A percentile compares a stretch with the other conserved stretches of the same genome.
These are phyloP conservation scores for Linnemannia zychae DNA, from an alignment of 192 early-diverging fungal species.

Conservation along the genomic window DNA sequence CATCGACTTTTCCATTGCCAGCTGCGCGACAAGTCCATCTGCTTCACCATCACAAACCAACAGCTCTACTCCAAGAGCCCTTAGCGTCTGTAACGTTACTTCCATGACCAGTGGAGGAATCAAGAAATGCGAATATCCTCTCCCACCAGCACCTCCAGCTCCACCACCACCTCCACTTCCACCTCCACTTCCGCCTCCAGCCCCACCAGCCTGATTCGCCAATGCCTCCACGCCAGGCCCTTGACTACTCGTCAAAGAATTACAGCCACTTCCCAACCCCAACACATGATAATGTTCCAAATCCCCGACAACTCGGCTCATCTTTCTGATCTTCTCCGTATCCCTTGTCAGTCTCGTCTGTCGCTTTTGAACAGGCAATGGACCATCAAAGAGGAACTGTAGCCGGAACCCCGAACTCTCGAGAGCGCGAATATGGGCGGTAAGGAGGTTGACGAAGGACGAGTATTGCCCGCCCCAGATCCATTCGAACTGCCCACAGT, in stretches of 20 bases:
- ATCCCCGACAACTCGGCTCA: conserved; percentile 29
- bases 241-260: neutral
- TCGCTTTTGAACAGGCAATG: conserved; percentile 58
- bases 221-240: neutral
- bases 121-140: conserved; percentile 51
- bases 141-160: conserved; percentile 26
- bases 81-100: conserved; percentile 55
- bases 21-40: conserved; percentile 57
- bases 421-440: conserved; percentile 38
- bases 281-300: conserved; percentile 40
- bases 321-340: conserved; percentile 58
- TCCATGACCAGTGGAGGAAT: conserved; percentile 65
- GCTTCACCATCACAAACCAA: conserved; percentile 62
- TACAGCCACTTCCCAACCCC: neutral
- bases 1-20: conserved; percentile 52
- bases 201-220: neutral
- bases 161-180: neutral
- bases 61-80: conserved; percentile 49
- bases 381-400: conserved; percentile 64
- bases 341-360: conserved; percentile 58
- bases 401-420: conserved; percentile 43
- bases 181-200: neutral
- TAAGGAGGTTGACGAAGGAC: conserved; percentile 47
- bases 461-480: conserved; percentile 65
- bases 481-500: conserved; percentile 61